These are phyloP conservation scores for Saccharomyces hybrid DNA, from an alignment of 1,139 yeast species.

Conservation along the genomic window DNA sequence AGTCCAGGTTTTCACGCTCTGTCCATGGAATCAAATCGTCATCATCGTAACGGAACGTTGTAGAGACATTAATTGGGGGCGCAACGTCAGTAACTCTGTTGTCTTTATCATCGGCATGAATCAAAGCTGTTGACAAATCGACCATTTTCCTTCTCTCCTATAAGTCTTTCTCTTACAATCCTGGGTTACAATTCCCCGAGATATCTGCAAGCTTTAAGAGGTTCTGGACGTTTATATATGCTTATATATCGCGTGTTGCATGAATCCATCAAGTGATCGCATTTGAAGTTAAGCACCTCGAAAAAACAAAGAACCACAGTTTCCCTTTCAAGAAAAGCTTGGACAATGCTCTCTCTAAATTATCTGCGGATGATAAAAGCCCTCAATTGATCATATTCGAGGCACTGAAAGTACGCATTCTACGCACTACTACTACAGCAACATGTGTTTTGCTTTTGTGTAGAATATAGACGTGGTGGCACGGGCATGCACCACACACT, in stretches of 20 bases:
- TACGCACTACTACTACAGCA: not conserved
- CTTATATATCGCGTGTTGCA: constrained; percentile 3
- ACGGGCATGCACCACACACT: not conserved
- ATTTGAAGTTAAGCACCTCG: not conserved
- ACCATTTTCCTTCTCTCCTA: constrained; percentile 10
- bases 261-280: not conserved
- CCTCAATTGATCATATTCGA: not conserved
- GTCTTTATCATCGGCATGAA: constrained; percentile 55
- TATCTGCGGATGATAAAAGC: not conserved
- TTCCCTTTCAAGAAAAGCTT: not conserved
- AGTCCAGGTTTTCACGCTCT: constrained; percentile 32
- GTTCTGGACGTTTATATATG: not conserved
- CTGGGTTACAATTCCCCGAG: not conserved
- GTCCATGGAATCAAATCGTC: constrained; percentile 41
- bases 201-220: not conserved
- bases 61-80: constrained; percentile 74
- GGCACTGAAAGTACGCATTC: not conserved
- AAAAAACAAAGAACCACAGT: not conserved
- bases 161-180: not conserved
- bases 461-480: not conserved
- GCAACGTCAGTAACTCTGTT: constrained; percentile 39
- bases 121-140: constrained; percentile 44
- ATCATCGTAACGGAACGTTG: constrained; percentile 62
- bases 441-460: not conserved
- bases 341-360: not conserved